Conservation (phyloP, 2,329 filamentous ascomycete genomes). For the Colletotrichum lupini region DNA sequence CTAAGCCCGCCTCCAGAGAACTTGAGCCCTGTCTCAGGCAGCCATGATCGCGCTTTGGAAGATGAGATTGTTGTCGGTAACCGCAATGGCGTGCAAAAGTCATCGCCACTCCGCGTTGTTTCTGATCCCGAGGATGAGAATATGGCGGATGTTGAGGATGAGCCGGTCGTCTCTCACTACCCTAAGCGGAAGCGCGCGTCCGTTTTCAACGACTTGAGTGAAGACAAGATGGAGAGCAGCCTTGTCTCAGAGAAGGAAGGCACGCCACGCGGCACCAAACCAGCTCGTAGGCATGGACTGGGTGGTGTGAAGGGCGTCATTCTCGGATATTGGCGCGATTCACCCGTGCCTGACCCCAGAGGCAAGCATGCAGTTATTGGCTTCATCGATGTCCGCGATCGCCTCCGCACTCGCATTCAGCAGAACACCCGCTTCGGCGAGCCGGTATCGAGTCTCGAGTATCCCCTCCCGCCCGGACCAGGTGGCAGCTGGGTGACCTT, state of each 20-base stretch:
- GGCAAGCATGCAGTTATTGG: slow-evolving; percentile 70
- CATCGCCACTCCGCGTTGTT: slow-evolving; percentile 45
- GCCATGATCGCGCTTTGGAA: slow-evolving; percentile 53
- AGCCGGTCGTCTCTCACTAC: slow-evolving; percentile 53
- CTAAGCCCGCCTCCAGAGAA: slow-evolving; percentile 57
- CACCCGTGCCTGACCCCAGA: slow-evolving; percentile 57
- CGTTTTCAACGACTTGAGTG: slow-evolving; percentile 60
- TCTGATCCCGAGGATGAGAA: slow-evolving; percentile 56
- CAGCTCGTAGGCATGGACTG: slow-evolving; percentile 33
- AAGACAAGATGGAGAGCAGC: slow-evolving; percentile 56
- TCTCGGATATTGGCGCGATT: slow-evolving; percentile 72
- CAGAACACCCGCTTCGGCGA: slow-evolving; percentile 60
- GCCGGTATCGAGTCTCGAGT: slow-evolving; percentile 47
- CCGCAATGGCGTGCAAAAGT: slow-evolving; percentile 50
- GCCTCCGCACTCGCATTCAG: slow-evolving; percentile 69
- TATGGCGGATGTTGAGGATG: slow-evolving; percentile 56
- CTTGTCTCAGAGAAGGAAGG: slow-evolving; percentile 43
- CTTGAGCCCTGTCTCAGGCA: slow-evolving; percentile 52
- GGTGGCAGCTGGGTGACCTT: slow-evolving; percentile 75
- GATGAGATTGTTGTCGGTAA: slow-evolving; percentile 66
- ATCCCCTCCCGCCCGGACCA: slow-evolving; percentile 65
- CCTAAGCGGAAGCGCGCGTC: slow-evolving; percentile 65
- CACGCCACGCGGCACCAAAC: slow-evolving; percentile 31
- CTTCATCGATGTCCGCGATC: slow-evolving; percentile 71
- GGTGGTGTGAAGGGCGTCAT: slow-evolving; percentile 57